Conservation (phyloP, 768 basidiomycete species). For the Suillus luteus region DNA sequence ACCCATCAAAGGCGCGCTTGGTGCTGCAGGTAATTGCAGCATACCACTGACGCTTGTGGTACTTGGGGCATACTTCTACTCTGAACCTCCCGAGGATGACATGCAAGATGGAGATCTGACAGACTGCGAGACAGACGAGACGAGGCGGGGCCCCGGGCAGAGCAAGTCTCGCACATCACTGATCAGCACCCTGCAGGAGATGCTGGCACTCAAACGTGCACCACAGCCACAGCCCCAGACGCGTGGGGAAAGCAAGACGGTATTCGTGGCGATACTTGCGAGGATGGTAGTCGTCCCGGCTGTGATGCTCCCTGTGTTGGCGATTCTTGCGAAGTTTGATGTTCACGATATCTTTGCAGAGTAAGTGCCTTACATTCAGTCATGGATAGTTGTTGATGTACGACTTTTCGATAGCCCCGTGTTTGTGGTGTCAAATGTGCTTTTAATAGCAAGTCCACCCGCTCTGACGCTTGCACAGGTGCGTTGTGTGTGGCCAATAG, state of each 20-base stretch:
- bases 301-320: slow-evolving; percentile 76
- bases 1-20: slow-evolving; percentile 69
- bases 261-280: slow-evolving; percentile 78
- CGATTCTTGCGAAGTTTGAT: slow-evolving; percentile 57
- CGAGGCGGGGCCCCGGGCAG: slow-evolving; percentile 11
- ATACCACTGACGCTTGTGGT: slow-evolving; percentile 91
- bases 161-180: slow-evolving; percentile 36
- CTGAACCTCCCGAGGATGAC: slow-evolving; percentile 31
- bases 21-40: slow-evolving; percentile 70
- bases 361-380: slow-evolving; percentile 46
- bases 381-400: slow-evolving; percentile 4
- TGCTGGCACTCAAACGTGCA: slow-evolving; percentile 38
- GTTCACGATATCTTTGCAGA: slow-evolving; percentile 70
- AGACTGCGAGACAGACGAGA: not conserved
- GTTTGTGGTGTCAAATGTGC: slow-evolving; percentile 81
- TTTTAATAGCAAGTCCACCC: slow-evolving; percentile 82
- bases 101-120: slow-evolving; percentile 14
- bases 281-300: slow-evolving; percentile 88
- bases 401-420: slow-evolving; percentile 58
- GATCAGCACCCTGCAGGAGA: slow-evolving; percentile 43
- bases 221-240: not conserved
- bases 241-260: slow-evolving; percentile 79
- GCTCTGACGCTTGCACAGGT: slow-evolving; percentile 71
- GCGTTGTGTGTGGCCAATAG: slow-evolving; percentile 18
- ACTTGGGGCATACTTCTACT: slow-evolving; percentile 90